Percentiles rank a stretch among this genome's conserved stretches.
Conservation (phyloP, 1,284 basidiomycete genomes). For the Trichosporon sp. region DNA sequence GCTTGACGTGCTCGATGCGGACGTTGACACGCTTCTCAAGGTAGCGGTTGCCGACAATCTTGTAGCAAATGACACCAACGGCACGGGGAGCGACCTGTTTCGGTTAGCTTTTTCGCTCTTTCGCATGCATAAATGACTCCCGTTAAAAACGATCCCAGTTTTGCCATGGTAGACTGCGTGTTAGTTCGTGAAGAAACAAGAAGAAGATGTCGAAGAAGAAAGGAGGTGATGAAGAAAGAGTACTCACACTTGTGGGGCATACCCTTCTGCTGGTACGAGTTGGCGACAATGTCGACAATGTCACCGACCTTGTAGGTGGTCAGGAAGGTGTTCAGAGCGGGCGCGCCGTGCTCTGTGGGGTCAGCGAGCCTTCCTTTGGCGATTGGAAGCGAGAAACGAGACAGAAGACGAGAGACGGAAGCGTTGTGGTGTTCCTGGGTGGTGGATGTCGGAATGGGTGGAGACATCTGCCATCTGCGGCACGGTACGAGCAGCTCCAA, state of each 20-base stretch:
- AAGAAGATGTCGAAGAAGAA: not conserved
- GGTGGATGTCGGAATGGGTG: too few relatives aligned
- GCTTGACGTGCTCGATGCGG: slow-evolving; percentile 93
- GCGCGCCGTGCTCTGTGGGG: slow-evolving; percentile 73
- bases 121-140: not conserved
- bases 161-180: slow-evolving; percentile 49
- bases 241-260: slow-evolving; percentile 89
- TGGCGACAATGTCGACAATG: slow-evolving; percentile 99
- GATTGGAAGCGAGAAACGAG: not conserved
- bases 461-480: too few relatives aligned
- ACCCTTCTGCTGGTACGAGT: slow-evolving; percentile 98
- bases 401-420: not conserved
- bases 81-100: slow-evolving; percentile 68
- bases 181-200: not conserved
- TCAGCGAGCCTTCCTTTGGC: slow-evolving; percentile 1
- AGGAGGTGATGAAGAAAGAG: not conserved
- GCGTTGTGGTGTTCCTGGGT: too few relatives aligned
- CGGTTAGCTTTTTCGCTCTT: not conserved
- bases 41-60: slow-evolving; percentile 98
- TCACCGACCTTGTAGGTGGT: slow-evolving; percentile 91
- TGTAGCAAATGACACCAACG: slow-evolving; percentile 97
- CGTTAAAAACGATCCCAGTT: slow-evolving; percentile 98
- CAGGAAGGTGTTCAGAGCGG: slow-evolving; percentile 89
- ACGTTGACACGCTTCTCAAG: slow-evolving; percentile 99
- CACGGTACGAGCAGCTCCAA: too few relatives aligned